phyloP scores from a whole-genome alignment of 257 asterid genomes.

The Solanum gandarillasii region DNA sequence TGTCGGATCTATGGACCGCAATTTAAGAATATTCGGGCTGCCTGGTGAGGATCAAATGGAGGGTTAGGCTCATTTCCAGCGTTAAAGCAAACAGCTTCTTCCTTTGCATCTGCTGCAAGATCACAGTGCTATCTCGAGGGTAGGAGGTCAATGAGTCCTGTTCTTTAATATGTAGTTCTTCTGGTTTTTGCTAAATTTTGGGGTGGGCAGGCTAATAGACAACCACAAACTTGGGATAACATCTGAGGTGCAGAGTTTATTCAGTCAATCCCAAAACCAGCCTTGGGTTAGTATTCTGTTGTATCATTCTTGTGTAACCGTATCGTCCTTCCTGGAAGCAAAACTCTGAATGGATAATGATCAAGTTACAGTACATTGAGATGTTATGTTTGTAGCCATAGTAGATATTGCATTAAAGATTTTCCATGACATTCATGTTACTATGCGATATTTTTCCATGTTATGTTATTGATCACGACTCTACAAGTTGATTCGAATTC shows the following conservation, averaged over 20 bases:
- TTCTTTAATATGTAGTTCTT: background rate
- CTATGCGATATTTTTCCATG: background rate
- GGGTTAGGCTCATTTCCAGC: background rate
- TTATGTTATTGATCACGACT: background rate
- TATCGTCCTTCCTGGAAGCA: background rate
- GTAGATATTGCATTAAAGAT: background rate
- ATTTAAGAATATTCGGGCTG: conserved; percentile 80
- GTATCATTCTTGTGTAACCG: background rate
- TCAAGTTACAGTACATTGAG: background rate
- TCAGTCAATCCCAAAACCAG: background rate
- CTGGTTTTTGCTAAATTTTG: background rate
- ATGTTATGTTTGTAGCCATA: background rate
- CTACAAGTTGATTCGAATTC: fast-evolving
- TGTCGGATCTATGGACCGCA: conserved; percentile 91
- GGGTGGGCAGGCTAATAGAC: background rate
- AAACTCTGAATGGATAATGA: background rate
- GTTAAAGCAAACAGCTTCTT: background rate
- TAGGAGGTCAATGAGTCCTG: background rate
- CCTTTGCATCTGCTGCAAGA: background rate
- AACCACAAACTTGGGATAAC: background rate
- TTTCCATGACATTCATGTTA: background rate
- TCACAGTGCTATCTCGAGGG: background rate
- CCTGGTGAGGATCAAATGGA: conserved; percentile 44
- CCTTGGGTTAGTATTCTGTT: background rate
- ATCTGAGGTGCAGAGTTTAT: background rate